Percentiles rank a stretch among this genome's conserved stretches.
phyloP scores from a whole-genome alignment of 352 stramenopile genomes.

The Pythium monospermum region DNA sequence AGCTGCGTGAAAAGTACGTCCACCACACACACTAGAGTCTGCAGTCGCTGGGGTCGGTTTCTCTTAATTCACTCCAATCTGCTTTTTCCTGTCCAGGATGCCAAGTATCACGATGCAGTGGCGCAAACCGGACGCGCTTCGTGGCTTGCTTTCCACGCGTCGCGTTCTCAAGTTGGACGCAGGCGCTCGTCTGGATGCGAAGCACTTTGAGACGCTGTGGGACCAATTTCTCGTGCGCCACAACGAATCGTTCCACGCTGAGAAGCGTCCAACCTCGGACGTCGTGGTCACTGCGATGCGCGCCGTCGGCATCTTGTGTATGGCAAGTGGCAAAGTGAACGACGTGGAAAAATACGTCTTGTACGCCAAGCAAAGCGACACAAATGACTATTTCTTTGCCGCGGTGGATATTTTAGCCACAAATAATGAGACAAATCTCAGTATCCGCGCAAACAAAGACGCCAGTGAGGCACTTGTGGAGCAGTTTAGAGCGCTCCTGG shows the following conservation, averaged over 20 bases:
- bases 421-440: constrained; percentile 25
- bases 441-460: constrained; percentile 45
- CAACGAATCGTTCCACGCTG: constrained; percentile 14
- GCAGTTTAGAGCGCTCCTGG: constrained; percentile 37
- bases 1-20: constrained; percentile 33
- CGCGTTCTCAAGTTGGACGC: constrained; percentile 29
- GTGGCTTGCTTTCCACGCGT: constrained; percentile 3
- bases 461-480: constrained; percentile 35
- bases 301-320: constrained; percentile 41
- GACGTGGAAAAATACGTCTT: constrained; percentile 74
- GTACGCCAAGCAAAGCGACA: constrained; percentile 52
- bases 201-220: constrained; percentile 74
- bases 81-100: too few relatives aligned
- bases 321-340: constrained; percentile 66
- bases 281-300: constrained; percentile 43
- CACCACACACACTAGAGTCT: too few relatives aligned
- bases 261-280: constrained; percentile 18
- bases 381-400: constrained; percentile 48
- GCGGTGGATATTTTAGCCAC: constrained; percentile 42
- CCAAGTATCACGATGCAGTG: constrained; percentile 64
- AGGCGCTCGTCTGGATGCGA: constrained; percentile 40
- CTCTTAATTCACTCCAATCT: too few relatives aligned
- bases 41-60: too few relatives aligned
- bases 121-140: constrained; percentile 27
- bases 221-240: constrained; percentile 60